Base-by-base conservation (phyloP, 2,329 filamentous ascomycete species). In the Pyricularia sp. region DNA sequence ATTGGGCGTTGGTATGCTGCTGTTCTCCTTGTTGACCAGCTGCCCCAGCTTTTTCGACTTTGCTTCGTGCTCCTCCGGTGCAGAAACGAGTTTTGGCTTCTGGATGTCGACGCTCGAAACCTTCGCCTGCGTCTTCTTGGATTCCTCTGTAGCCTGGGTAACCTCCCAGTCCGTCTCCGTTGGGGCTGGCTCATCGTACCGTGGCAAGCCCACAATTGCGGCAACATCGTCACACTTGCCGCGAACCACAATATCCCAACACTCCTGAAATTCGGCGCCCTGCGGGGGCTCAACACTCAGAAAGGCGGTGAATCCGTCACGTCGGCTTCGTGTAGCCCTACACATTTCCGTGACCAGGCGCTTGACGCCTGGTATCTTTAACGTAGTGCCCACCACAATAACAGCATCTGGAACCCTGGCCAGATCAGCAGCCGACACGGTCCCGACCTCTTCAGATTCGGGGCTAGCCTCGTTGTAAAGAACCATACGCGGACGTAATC, bases 391-490 rank as follows among this genome's bases (percentile, higher is more conserved):
- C 10, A 97, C 95, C 31, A 99, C 95, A 73, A 99, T 89, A 30
- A 99, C 86, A 23, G 94, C 94, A 77, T 98, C 95, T 0, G 95
- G 94, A 55, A 93, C 86, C 61, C 90, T 87, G 70, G 93, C 91
- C 70, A 98, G 82, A 77, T 99, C 95, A 4, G 94, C 90, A 72
- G 88, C 89, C 67, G 94, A 93, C 59, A 97, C 94, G 26, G 92
- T 92, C 63, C 94, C 94, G 77, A 99, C 99, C 17, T 95, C 94
- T 73, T 97, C 94, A 73, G 95, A 93, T 72, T 99, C 95, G 0
- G 95, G 95, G 76, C 98, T 97, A 77, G 92, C 91, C 78, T 99
- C 95, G 77, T 98, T 97, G 82, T 99, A 99, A 11, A 99, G 85
- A 4, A 98, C 94, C 82, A 99, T 97, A 69, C 95, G 88, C 26